Base-by-base conservation (phyloP, 2,329 filamentous ascomycete genomes). In the Alternaria postmessia region DNA sequence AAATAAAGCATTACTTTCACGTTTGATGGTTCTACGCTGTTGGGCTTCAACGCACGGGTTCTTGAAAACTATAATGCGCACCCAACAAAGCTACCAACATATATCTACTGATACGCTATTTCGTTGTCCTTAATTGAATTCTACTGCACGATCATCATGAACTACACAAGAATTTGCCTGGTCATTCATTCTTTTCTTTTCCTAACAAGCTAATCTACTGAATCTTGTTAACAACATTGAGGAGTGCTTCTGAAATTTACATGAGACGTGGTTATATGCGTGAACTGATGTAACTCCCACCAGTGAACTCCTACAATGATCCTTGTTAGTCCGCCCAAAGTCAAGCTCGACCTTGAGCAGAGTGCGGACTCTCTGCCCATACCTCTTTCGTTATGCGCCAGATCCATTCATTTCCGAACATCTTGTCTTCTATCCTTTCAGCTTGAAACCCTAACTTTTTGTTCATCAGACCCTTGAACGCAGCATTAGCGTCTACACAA, bases 391-490 rank as follows among this genome's bases (percentile, higher is more conserved):
- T 18, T 14, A 46, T 46, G 26, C 43, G 43, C 43, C 43, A 46
- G 24, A 46, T 30, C 43, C 24, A 46, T 8, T 46, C 26, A 28
- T 46, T 46, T 4, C 43, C 43, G 7, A 46, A 46, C 8, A 30
- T 1, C n/a, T 20, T 46, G 2, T 46, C 43, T 3, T 46, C n/a
- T 46, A 46, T 46, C 12, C 0, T 4, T 6, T 46, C 24, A 11
- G 43, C 24, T 7, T 2, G 43, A 5, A 32, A 51, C 3, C 30
- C 22, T 4, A 51, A 12, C 32, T 34, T 51, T 4, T 7, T 38
- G 20, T 44, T 54, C 41, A 54, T 54, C 51, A 54, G 12, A 3
- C 39, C 41, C 28, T 46, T 54, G 28, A 54, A 46, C 28, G 51
- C 51, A 20, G 32, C 12, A 16, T 46, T 54, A 24, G 51, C 41